Base-by-base conservation (phyloP, 2,329 filamentous ascomycete genomes). In the Trichoderma sp. region DNA sequence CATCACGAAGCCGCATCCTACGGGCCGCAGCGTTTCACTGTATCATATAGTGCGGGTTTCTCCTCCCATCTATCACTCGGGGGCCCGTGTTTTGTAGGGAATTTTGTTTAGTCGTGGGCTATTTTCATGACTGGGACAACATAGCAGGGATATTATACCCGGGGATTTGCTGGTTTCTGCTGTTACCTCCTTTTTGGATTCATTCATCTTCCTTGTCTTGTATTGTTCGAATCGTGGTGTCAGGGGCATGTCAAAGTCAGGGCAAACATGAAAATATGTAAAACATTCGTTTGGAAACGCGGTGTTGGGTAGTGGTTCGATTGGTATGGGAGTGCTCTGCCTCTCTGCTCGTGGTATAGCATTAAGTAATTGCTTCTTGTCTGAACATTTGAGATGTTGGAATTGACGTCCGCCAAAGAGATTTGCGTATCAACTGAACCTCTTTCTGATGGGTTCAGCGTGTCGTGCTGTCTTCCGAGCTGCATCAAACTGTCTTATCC, bases 121-220 rank as follows among this genome's bases (percentile, higher is more conserved):
- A 51, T 54, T 48, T 52, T 54, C 56, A 55, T 50, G 59, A 58
- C 54, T 66, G 59, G 64, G 64, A 63, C 59, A 61, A 63, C 59
- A 61, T 34, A 52, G 59, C 54, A 52, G 52, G 59, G 64, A 51
- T 50, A 45, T 66, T 66, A 66, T 66, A 66, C 64, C 64, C 64
- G 56, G 52, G 64, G 47, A 43, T 55, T 65, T 65, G 34, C 55
- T 56, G 58, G 19, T 48, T 61, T 57, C 45, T 34, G 41, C 45
- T 58, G 28, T 41, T 57, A 41, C 21, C 30, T 45, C 39, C 48
- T 43, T 39, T 12, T 39, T 57, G 48, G 26, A 3, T 64, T 34
- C 21, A n/a, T 24, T 24, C 21, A 19, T 51, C 12, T 39, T 43
- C 28, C 48, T 44, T 52, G 7, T 7, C 30, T 39, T 52, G 10